These are phyloP conservation scores for Globisporangium takayamanum DNA, from an alignment of 352 stramenopile genomes.

Conservation along the genomic window DNA sequence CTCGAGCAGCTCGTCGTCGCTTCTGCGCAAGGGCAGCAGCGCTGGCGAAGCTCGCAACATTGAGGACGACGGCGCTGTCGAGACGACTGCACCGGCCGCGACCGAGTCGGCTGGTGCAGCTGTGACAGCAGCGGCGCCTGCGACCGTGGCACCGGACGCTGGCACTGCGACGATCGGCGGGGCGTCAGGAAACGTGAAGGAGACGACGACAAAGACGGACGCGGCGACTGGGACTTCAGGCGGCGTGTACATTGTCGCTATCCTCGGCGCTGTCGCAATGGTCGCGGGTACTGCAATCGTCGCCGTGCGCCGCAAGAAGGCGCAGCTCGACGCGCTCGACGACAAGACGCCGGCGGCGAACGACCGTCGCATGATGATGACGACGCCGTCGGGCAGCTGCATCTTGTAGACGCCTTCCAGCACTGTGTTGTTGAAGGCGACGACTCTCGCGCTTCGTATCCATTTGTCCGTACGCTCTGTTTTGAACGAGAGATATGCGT, in stretches of 20 bases:
- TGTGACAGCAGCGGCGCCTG: not conserved
- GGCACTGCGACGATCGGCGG: not conserved
- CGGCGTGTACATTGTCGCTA: constrained; percentile 15
- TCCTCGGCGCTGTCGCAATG: constrained; percentile 13
- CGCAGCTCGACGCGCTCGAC: constrained; percentile 47
- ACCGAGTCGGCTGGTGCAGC: not conserved
- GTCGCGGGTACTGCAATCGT: constrained; percentile 34
- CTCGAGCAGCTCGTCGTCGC: constrained; percentile 3
- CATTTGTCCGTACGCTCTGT: not conserved
- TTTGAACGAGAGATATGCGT: too few relatives aligned
- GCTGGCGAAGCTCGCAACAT: constrained; percentile 13
- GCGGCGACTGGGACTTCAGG: constrained; percentile 4
- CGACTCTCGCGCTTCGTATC: not conserved
- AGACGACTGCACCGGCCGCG: constrained; percentile 7
- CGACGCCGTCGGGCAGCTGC: constrained; percentile 33
- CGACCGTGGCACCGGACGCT: not conserved
- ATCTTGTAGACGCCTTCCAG: constrained; percentile 23
- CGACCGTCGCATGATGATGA: constrained; percentile 36
- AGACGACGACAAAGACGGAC: constrained; percentile 6
- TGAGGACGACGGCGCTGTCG: constrained; percentile 8
- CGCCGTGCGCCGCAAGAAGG: constrained; percentile 49
- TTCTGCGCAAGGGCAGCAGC: not conserved
- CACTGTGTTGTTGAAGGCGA: not conserved
- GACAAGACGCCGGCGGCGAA: constrained; percentile 39
- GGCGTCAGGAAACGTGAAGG: constrained; percentile 1